phyloP scores from a whole-genome alignment of 768 basidiomycete species.

The Exidia glandulosa region DNA sequence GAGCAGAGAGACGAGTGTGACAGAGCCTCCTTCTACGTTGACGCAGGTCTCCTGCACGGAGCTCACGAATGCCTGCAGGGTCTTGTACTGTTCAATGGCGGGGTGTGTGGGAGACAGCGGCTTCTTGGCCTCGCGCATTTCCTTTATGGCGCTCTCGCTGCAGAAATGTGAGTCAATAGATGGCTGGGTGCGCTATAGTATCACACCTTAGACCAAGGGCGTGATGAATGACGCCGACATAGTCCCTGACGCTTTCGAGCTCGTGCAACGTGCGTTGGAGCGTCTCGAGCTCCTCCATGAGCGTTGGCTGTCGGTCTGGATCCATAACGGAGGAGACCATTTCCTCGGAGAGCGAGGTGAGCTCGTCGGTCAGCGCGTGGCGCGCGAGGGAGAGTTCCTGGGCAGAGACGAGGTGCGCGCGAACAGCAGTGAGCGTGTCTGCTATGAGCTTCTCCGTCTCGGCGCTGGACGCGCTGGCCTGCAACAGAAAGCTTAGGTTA shows the following conservation, averaged over 20 bases:
- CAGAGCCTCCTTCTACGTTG: constrained; percentile 28
- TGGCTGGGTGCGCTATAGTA: background rate
- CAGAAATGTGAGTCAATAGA: background rate
- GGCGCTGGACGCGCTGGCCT: constrained; percentile 47
- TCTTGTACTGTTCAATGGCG: constrained; percentile 45
- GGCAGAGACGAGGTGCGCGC: constrained; percentile 46
- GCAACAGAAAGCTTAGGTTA: constrained; percentile 32
- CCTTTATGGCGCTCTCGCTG: background rate
- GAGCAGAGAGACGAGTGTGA: constrained; percentile 47
- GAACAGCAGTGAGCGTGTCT: constrained; percentile 35
- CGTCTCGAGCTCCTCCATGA: constrained; percentile 74
- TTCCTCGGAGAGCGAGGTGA: constrained; percentile 52
- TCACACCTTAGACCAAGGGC: constrained; percentile 62
- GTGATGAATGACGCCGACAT: constrained; percentile 63
- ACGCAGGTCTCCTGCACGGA: constrained; percentile 37
- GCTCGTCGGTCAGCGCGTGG: constrained; percentile 68
- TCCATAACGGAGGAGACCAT: constrained; percentile 47
- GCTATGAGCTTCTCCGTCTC: constrained; percentile 35
- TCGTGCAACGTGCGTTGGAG: constrained; percentile 69
- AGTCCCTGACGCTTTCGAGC: constrained; percentile 62
- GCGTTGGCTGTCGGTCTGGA: constrained; percentile 38
- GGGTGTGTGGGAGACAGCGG: constrained; percentile 17
- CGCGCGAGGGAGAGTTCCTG: constrained; percentile 67
- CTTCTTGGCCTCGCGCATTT: constrained; percentile 35
- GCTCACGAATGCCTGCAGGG: constrained; percentile 49